Percentiles rank a stretch among this genome's conserved stretches.
phyloP scores from a whole-genome alignment of 257 asterid species.

The Solanum gandarillasii region DNA sequence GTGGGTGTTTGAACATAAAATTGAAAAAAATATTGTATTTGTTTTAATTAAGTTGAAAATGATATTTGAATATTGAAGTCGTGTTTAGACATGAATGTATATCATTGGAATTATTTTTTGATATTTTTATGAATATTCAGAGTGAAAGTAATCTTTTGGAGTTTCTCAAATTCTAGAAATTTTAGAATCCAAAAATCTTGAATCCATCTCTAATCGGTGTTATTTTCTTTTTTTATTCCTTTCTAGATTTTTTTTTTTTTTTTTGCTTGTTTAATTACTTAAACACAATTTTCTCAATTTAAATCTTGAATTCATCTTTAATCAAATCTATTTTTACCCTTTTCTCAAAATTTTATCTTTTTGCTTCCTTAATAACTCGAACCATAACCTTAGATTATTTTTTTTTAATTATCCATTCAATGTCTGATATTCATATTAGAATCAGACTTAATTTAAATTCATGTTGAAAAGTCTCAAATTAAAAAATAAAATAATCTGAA shows the following conservation, averaged over 20 bases:
- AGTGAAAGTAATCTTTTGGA: background rate
- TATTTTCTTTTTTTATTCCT: no score
- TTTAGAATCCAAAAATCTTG: no score
- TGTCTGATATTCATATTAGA: rapidly evolving
- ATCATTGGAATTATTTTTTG: background rate
- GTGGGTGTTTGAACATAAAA: background rate
- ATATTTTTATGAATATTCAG: background rate
- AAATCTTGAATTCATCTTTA: background rate
- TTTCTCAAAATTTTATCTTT: background rate
- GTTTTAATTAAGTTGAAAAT: background rate
- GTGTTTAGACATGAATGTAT: background rate
- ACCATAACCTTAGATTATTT: no score
- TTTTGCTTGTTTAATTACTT: no score
- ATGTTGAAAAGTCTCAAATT: rapidly evolving
- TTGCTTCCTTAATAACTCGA: background rate
- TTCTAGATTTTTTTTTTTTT: no score
- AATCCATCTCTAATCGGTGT: background rate
- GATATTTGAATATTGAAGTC: background rate
- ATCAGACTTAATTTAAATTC: rapidly evolving
- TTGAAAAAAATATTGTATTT: background rate
- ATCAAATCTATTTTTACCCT: background rate
- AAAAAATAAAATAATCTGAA: rapidly evolving
- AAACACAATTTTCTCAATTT: no score
- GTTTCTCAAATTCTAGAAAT: background rate
- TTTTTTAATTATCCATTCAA: no score